A percentile compares a stretch with the other conserved stretches of the same genome.
phyloP scores from a whole-genome alignment of 73 alveolate species.

The Paramecium sexaurelia region DNA sequence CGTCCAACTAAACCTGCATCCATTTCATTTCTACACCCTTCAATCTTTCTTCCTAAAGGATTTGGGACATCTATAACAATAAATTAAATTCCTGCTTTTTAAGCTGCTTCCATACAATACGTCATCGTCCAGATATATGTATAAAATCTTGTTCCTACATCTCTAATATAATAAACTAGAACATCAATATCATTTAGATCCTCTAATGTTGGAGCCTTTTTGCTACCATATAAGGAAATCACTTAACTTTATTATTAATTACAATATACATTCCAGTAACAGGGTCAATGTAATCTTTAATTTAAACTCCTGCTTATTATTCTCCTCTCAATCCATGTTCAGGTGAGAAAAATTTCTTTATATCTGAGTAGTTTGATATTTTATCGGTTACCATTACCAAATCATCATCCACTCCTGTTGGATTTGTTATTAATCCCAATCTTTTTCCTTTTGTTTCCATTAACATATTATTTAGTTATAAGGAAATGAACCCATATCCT shows the following conservation, averaged over 20 bases:
- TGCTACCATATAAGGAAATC: slow-evolving; percentile 46
- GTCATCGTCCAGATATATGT: slow-evolving; percentile 70
- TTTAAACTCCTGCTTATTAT: slow-evolving; percentile 56
- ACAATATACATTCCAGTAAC: slow-evolving; percentile 29
- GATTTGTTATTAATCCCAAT: slow-evolving; percentile 21
- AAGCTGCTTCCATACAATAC: slow-evolving; percentile 66
- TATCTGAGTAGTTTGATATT: slow-evolving; percentile 3
- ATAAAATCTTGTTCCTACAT: slow-evolving; percentile 68
- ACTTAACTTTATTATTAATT: neutral
- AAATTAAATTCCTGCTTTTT: slow-evolving; percentile 29
- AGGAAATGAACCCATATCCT: neutral
- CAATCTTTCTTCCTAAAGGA: slow-evolving; percentile 53
- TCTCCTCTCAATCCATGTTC: slow-evolving; percentile 72
- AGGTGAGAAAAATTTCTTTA: slow-evolving; percentile 54
- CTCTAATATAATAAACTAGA: slow-evolving; percentile 55
- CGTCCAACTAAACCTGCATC: slow-evolving; percentile 67
- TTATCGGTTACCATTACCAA: slow-evolving; percentile 33
- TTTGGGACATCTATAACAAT: slow-evolving; percentile 38
- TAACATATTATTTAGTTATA: neutral
- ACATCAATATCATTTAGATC: slow-evolving; percentile 53
- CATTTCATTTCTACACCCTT: slow-evolving; percentile 70
- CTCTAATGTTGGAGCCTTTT: neutral
- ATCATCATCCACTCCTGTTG: slow-evolving; percentile 61
- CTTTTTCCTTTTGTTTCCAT: slow-evolving; percentile 18
- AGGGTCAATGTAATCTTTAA: slow-evolving; percentile 62